Evolutionary conservation across 1,284 basidiomycete species (phyloP).

Genomic region (Tilletia caries): DNA sequence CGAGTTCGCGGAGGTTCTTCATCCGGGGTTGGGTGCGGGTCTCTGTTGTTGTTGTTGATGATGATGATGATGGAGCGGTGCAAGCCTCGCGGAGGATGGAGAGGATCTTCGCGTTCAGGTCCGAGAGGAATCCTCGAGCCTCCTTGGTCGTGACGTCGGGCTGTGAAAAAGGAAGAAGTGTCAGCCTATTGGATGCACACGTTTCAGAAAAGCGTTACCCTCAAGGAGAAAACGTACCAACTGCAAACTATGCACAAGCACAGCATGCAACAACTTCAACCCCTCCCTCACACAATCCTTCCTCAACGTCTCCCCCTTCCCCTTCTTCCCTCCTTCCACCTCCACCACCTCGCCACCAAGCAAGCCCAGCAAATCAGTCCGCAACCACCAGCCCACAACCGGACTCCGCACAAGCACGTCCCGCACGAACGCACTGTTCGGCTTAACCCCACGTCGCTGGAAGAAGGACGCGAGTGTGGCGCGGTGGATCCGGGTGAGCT

Average conservation of each 20-base stretch:
- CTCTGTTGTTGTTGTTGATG: background rate
- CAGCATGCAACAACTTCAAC: slow-evolving; percentile 68
- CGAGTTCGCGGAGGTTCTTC: background rate
- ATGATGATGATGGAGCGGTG: background rate
- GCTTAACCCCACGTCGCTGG: slow-evolving; percentile 71
- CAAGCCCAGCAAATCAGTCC: slow-evolving; percentile 62
- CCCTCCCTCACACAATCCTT: slow-evolving; percentile 59
- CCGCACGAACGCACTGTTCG: slow-evolving; percentile 73
- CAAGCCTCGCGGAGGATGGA: background rate
- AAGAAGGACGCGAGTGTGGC: slow-evolving; percentile 74
- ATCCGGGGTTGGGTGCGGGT: background rate
- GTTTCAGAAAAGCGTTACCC: background rate
- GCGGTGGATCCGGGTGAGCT: slow-evolving; percentile 63
- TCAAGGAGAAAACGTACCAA: background rate
- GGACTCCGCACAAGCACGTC: slow-evolving; percentile 74
- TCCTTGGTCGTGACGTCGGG: background rate
- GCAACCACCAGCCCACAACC: slow-evolving; percentile 66
- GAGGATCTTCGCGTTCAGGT: background rate
- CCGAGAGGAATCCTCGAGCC: background rate
- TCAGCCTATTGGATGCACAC: background rate
- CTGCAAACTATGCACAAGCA: slow-evolving; percentile 61
- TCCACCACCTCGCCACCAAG: slow-evolving; percentile 16
- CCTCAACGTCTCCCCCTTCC: background rate
- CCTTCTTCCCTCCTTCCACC: background rate
- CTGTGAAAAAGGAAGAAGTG: background rate